These are phyloP conservation scores for Cyphellophora attinorum DNA, from an alignment of 2,329 filamentous ascomycete genomes.

Conservation along the genomic window DNA sequence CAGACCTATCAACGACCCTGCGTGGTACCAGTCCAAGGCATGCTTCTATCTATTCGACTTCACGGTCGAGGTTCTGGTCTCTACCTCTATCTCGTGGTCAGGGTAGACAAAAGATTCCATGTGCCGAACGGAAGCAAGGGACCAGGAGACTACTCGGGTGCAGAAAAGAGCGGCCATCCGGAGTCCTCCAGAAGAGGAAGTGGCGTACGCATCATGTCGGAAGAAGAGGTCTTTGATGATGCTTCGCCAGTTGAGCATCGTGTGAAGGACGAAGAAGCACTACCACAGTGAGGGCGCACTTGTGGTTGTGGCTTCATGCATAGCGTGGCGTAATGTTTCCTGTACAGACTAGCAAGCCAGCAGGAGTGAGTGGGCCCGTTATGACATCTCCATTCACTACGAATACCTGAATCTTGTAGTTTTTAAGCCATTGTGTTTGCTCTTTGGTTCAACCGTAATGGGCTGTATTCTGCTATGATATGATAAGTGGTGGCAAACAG, in stretches of 20 bases:
- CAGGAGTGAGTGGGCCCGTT: too few species aligned
- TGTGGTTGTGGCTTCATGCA: too few species aligned
- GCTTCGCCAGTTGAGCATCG: background rate
- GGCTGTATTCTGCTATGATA: too few species aligned
- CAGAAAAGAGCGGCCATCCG: background rate
- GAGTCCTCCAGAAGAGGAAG: conserved; percentile 1
- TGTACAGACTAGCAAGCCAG: too few species aligned
- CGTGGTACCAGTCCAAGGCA: conserved; percentile 61
- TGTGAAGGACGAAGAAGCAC: too few species aligned
- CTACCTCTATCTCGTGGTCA: conserved; percentile 52
- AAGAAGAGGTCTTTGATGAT: conserved; percentile 20
- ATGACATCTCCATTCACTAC: too few species aligned
- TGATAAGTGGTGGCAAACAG: too few species aligned
- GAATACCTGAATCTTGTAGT: too few species aligned
- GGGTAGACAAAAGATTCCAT: conserved; percentile 68
- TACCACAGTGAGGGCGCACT: too few species aligned
- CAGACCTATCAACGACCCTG: conserved; percentile 44
- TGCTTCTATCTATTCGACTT: conserved; percentile 78
- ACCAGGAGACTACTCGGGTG: conserved; percentile 36
- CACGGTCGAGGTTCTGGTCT: conserved; percentile 62
- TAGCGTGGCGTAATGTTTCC: too few species aligned
- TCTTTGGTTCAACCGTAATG: too few species aligned
- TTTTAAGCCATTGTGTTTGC: too few species aligned
- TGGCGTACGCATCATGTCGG: conserved; percentile 10
- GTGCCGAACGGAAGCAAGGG: conserved; percentile 60